Evolutionary conservation across 768 basidiomycete genomes (phyloP).

Genomic region (Kwoniella pini): DNA sequence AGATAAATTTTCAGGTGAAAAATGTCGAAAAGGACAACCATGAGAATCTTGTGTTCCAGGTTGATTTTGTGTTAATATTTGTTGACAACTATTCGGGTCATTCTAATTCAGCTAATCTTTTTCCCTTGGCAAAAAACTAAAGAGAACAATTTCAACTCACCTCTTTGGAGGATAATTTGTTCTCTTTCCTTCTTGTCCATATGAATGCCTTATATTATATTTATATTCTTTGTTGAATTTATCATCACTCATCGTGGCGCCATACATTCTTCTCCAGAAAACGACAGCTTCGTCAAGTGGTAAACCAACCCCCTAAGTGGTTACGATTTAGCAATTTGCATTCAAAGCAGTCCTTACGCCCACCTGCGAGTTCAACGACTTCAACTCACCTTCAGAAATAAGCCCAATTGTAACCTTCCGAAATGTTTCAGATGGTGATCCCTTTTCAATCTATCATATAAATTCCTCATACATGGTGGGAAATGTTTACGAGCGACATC

Average conservation of each 20-base stretch:
- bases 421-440: constrained; percentile 90
- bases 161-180: constrained; percentile 92
- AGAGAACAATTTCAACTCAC: constrained; percentile 58
- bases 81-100: constrained; percentile 71
- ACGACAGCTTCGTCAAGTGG: constrained; percentile 89
- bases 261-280: constrained; percentile 90
- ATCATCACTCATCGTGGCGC: constrained; percentile 71
- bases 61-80: constrained; percentile 70
- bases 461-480: constrained; percentile 90
- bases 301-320: constrained; percentile 76
- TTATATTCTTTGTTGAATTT: constrained; percentile 97
- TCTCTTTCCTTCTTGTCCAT: constrained; percentile 89
- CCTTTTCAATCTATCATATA: constrained; percentile 74
- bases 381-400: constrained; percentile 85
- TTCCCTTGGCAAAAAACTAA: too few species aligned
- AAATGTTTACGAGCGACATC: constrained; percentile 82
- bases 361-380: not conserved
- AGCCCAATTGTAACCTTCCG: constrained; percentile 82
- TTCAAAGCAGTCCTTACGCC: not conserved
- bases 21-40: constrained; percentile 93
- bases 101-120: too few species aligned
- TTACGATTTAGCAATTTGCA: too few species aligned
- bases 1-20: constrained; percentile 76
- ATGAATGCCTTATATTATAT: constrained; percentile 95
- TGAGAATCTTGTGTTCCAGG: constrained; percentile 71